A percentile compares a stretch with the other conserved stretches of the same genome.
These are phyloP conservation scores for Alternaria panax DNA, from an alignment of 2,329 filamentous ascomycete species.

Conservation along the genomic window DNA sequence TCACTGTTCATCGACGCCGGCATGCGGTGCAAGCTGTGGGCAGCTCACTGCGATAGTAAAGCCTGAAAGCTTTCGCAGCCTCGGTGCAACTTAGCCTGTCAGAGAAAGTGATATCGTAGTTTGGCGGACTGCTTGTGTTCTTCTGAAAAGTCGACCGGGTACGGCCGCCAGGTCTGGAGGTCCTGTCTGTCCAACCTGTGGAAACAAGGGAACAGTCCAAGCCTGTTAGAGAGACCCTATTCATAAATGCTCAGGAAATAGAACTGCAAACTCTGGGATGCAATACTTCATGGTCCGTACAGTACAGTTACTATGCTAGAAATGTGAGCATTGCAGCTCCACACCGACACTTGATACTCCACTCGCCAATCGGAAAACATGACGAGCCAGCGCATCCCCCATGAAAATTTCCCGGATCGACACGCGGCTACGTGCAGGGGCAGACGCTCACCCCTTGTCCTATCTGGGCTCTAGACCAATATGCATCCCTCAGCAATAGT, in stretches of 20 bases:
- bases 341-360: slow-evolving; percentile 23
- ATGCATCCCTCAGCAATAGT: not conserved
- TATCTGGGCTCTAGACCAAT: not conserved
- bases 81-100: not conserved
- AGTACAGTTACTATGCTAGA: not conserved
- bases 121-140: not conserved
- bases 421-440: slow-evolving; percentile 20
- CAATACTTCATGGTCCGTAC: not conserved
- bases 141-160: not conserved
- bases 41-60: not conserved
- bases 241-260: not conserved
- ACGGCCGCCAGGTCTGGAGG: not conserved
- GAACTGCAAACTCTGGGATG: not conserved
- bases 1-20: not conserved
- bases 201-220: not conserved
- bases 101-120: not conserved
- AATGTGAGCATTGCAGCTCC: slow-evolving; percentile 15
- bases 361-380: slow-evolving; percentile 34
- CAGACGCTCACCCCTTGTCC: slow-evolving; percentile 13
- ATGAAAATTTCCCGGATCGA: slow-evolving; percentile 37
- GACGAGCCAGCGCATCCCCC: slow-evolving; percentile 31
- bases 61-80: not conserved
- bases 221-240: not conserved
- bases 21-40: not conserved
- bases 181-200: not conserved